These are phyloP conservation scores for Hypericum perforatum DNA, from an alignment of 345 rosid species.

Conservation along the genomic window DNA sequence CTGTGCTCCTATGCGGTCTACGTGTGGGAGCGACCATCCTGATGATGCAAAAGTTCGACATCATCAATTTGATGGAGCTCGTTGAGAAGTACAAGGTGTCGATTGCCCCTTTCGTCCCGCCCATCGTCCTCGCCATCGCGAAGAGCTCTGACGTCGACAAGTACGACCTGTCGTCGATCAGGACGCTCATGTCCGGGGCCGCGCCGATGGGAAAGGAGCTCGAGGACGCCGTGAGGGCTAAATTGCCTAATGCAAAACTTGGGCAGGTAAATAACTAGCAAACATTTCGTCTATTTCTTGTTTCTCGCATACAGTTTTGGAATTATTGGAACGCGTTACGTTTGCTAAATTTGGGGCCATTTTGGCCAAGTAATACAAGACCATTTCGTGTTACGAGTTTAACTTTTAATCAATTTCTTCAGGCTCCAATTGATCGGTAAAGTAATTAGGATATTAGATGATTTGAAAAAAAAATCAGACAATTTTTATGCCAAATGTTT, in stretches of 20 bases:
- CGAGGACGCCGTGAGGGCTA: slow-evolving; percentile 59
- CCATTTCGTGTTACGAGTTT: no score
- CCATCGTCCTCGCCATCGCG: slow-evolving; percentile 58
- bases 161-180: slow-evolving; percentile 58
- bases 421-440: no score
- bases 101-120: slow-evolving; percentile 76
- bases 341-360: no score
- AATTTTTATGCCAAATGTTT: no score
- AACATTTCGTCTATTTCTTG: not conserved
- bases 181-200: slow-evolving; percentile 69
- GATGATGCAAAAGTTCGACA: slow-evolving; percentile 80
- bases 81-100: slow-evolving; percentile 55
- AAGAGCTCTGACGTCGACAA: slow-evolving; percentile 46
- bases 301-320: no score
- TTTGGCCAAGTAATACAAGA: no score
- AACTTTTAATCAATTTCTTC: no score
- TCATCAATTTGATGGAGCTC: slow-evolving; percentile 38
- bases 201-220: slow-evolving; percentile 92
- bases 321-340: no score
- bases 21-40: slow-evolving; percentile 77
- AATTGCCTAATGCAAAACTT: slow-evolving; percentile 64
- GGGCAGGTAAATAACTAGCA: slow-evolving; percentile 55
- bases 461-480: no score
- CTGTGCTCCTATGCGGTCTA: slow-evolving; percentile 61
- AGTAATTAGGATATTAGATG: no score